phyloP scores from a whole-genome alignment of 164 flowering plant genomes.

The Vitis rotundifolia region DNA sequence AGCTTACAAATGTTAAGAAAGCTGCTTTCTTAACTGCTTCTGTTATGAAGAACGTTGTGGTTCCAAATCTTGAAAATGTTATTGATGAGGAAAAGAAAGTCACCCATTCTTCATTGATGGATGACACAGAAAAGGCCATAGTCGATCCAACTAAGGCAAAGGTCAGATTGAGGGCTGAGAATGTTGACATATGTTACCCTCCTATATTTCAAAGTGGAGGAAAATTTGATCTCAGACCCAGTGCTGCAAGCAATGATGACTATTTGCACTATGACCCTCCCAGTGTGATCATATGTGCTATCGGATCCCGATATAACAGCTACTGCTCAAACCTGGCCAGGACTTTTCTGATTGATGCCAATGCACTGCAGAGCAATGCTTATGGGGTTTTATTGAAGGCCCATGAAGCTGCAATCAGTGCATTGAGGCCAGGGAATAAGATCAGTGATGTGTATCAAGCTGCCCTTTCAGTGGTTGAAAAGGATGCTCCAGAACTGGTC shows the following conservation, averaged over 20 bases:
- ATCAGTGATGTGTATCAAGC: constrained; percentile 54
- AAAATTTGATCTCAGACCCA: constrained; percentile 72
- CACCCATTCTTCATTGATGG: constrained; percentile 71
- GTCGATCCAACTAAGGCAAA: constrained; percentile 57
- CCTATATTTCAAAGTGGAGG: constrained; percentile 92
- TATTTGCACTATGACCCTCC: constrained; percentile 63
- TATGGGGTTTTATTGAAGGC: constrained; percentile 80
- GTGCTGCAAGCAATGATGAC: constrained; percentile 79
- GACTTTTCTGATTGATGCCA: constrained; percentile 72
- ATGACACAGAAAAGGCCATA: constrained; percentile 71
- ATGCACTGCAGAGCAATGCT: constrained; percentile 65
- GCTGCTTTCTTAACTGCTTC: constrained; percentile 63
- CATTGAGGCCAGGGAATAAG: constrained; percentile 64
- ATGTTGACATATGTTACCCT: constrained; percentile 86
- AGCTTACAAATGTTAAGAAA: constrained; percentile 61
- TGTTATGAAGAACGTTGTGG: constrained; percentile 71
- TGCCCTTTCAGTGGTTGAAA: constrained; percentile 58
- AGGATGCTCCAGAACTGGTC: constrained; percentile 65
- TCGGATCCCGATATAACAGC: constrained; percentile 72
- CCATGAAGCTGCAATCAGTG: constrained; percentile 70
- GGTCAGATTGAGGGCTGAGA: constrained; percentile 71
- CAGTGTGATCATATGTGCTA: constrained; percentile 72
- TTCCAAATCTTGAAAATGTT: constrained; percentile 73
- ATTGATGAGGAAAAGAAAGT: constrained; percentile 83
- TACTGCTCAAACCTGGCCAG: constrained; percentile 83